These are phyloP conservation scores for Papiliotrema flavescens DNA, from an alignment of 1,284 basidiomycete species.

Conservation along the genomic window DNA sequence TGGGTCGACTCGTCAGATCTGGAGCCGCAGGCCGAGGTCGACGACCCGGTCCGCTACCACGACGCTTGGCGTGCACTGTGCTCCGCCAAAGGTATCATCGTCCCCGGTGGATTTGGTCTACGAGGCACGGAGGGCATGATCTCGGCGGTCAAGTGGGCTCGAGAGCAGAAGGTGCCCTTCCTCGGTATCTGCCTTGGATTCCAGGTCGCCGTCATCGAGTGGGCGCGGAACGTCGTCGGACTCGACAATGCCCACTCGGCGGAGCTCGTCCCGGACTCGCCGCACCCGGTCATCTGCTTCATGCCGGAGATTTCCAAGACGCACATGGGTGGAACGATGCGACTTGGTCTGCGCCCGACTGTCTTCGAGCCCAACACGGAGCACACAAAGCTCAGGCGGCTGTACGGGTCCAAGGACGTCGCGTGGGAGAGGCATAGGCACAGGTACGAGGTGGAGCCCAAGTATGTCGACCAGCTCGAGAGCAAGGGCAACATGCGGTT, in stretches of 20 bases:
- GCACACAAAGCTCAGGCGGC: slow-evolving; percentile 67
- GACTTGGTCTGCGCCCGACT: slow-evolving; percentile 89
- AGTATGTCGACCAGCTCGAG: slow-evolving; percentile 71
- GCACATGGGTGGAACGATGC: slow-evolving; percentile 98
- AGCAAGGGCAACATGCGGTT: slow-evolving; percentile 69
- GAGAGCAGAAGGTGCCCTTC: slow-evolving; percentile 92
- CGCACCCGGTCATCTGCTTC: slow-evolving; percentile 82
- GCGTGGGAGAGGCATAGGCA: slow-evolving; percentile 98
- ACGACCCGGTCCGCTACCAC: slow-evolving; percentile 84
- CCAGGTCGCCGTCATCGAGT: slow-evolving; percentile 95
- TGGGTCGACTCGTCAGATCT: slow-evolving; percentile 98
- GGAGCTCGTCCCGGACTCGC: slow-evolving; percentile 65
- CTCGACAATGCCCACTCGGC: slow-evolving; percentile 76
- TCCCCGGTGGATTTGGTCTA: slow-evolving; percentile 91
- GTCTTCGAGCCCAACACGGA: slow-evolving; percentile 66
- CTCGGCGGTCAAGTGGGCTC: slow-evolving; percentile 91
- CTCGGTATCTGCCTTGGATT: slow-evolving; percentile 97
- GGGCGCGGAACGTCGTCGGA: slow-evolving; percentile 80
- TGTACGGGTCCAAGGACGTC: slow-evolving; percentile 79
- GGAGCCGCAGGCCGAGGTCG: slow-evolving; percentile 72
- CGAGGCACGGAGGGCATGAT: slow-evolving; percentile 98
- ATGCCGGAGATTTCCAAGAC: slow-evolving; percentile 99
- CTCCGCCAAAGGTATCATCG: slow-evolving; percentile 84
- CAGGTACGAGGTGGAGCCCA: slow-evolving; percentile 95
- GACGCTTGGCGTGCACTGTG: slow-evolving; percentile 94